Conservation (phyloP, 441 rosid species). For the Sinapis alba region DNA sequence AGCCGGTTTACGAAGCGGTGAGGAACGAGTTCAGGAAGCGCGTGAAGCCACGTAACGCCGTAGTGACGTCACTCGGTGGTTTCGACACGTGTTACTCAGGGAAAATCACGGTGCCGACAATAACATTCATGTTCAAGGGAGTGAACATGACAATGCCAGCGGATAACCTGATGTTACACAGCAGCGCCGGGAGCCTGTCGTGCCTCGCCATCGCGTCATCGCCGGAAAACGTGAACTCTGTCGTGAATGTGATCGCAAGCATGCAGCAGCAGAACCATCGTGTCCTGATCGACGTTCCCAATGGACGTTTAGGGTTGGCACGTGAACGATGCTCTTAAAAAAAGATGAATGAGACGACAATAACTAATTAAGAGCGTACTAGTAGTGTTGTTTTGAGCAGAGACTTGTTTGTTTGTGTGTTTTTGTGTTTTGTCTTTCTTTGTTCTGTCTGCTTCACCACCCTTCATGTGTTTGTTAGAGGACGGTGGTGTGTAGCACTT, state of each 20-base stretch:
- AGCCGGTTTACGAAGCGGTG: conserved; percentile 74
- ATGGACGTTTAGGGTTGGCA: conserved; percentile 81
- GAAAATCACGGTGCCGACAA: conserved; percentile 61
- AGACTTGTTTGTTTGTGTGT: conserved; percentile 34
- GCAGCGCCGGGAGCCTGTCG: conserved; percentile 67
- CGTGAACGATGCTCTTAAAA: conserved; percentile 68
- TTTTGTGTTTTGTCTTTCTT: conserved; percentile 21
- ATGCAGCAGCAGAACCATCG: conserved; percentile 97
- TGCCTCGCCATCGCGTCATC: conserved; percentile 85
- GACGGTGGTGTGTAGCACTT: conserved; percentile 31
- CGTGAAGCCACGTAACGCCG: conserved; percentile 45
- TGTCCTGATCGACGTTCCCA: conserved; percentile 76
- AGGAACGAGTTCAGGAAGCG: conserved; percentile 72
- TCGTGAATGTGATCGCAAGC: conserved; percentile 79
- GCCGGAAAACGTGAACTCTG: conserved; percentile 81
- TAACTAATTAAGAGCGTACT: conserved; percentile 20
- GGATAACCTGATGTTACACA: conserved; percentile 77
- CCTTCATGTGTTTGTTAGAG: conserved; percentile 21
- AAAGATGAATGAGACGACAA: conserved; percentile 35
- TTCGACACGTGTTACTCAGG: conserved; percentile 85
- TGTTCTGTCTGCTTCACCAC: conserved; percentile 16
- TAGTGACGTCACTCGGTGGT: conserved; percentile 72
- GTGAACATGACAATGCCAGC: conserved; percentile 77
- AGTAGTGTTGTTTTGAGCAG: conserved; percentile 29
- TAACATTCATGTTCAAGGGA: conserved; percentile 86